phyloP scores from a whole-genome alignment of 106 monocot species.

The Triglochin maritima region DNA sequence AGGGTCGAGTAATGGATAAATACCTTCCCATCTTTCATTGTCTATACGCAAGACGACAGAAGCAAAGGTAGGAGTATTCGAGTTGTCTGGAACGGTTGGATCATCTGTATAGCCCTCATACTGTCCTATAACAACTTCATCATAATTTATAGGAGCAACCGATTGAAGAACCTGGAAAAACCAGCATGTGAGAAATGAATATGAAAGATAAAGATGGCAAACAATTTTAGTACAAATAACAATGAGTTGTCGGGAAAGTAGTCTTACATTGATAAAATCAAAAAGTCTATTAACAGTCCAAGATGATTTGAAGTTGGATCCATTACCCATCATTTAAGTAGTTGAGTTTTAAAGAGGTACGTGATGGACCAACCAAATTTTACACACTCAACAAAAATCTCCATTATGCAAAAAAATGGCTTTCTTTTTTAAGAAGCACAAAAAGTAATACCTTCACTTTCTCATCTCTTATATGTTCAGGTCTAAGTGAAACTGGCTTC shows the following conservation, averaged over 20 bases:
- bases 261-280: too few species aligned
- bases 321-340: too few species aligned
- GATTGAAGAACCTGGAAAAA: slow-evolving; percentile 71
- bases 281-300: too few species aligned
- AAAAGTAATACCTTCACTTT: slow-evolving; percentile 68
- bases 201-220: not conserved
- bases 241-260: not conserved
- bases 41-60: slow-evolving; percentile 61
- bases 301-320: too few species aligned
- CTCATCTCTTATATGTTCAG: slow-evolving; percentile 86
- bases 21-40: slow-evolving; percentile 98
- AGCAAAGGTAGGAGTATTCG: slow-evolving; percentile 87
- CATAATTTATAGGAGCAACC: slow-evolving; percentile 53
- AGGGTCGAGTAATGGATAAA: not conserved
- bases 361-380: not conserved
- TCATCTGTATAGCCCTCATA: slow-evolving; percentile 90
- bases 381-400: not conserved
- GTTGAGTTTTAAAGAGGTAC: too few species aligned
- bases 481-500: slow-evolving; percentile 85
- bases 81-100: slow-evolving; percentile 59
- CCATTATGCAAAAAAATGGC: not conserved
- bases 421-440: too few species aligned
- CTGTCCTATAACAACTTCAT: slow-evolving; percentile 84
- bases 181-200: not conserved
- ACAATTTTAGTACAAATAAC: not conserved